Percentiles rank a stretch among this genome's conserved stretches.
phyloP scores from a whole-genome alignment of 2,329 filamentous ascomycete species.

The Passalora sequoiae region DNA sequence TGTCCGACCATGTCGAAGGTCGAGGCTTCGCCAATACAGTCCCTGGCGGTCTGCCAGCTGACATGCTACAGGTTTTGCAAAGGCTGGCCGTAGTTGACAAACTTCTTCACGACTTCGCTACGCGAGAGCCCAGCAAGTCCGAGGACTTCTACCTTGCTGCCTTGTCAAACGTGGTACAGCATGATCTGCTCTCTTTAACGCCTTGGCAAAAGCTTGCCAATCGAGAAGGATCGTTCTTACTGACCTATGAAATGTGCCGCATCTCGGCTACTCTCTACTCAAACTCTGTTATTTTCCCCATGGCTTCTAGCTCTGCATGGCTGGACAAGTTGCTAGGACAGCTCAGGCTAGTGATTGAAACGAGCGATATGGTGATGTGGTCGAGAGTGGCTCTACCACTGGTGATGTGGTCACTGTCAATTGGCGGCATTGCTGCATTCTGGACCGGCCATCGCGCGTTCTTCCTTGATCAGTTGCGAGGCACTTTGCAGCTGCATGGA shows the following conservation, averaged over 20 bases:
- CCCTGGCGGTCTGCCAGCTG: neutral
- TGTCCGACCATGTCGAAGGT: slow-evolving; percentile 9
- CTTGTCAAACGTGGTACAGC: slow-evolving; percentile 7
- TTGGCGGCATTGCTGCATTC: slow-evolving; percentile 11
- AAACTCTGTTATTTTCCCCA: slow-evolving; percentile 10
- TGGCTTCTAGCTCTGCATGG: slow-evolving; percentile 10
- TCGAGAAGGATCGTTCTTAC: neutral
- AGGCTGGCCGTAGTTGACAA: slow-evolving; percentile 10
- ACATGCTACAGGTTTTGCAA: neutral
- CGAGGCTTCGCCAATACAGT: slow-evolving; percentile 1
- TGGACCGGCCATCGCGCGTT: slow-evolving; percentile 12
- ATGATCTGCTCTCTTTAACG: slow-evolving; percentile 11
- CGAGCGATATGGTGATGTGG: neutral
- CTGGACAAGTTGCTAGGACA: slow-evolving; percentile 10
- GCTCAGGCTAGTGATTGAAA: slow-evolving; percentile 1
- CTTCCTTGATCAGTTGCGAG: slow-evolving; percentile 3
- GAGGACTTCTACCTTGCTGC: slow-evolving; percentile 9
- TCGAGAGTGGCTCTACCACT: neutral
- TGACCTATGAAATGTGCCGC: slow-evolving; percentile 6
- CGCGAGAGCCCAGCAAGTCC: slow-evolving; percentile 1
- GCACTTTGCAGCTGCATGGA: neutral
- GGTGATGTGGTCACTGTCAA: slow-evolving; percentile 11
- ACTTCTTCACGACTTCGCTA: slow-evolving; percentile 9
- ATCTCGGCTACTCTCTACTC: slow-evolving; percentile 11
- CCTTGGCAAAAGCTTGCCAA: slow-evolving; percentile 2